phyloP scores from a whole-genome alignment of 441 rosid species.

The Theobroma grandiflorum region DNA sequence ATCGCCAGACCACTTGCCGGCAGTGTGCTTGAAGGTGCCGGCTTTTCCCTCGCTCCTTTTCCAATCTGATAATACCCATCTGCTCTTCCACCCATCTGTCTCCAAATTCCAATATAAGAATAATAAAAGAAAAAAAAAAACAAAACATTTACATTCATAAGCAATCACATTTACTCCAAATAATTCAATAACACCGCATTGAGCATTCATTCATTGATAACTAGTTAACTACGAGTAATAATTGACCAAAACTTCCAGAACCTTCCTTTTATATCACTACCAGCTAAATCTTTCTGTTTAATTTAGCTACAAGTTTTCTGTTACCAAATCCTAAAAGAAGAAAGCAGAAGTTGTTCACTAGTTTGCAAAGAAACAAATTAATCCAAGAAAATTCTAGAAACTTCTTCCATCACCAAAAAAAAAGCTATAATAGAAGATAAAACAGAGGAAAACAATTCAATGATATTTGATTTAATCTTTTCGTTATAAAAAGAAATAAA shows the following conservation, averaged over 20 bases:
- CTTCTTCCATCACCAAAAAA: neutral
- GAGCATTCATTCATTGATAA: slow-evolving; percentile 5
- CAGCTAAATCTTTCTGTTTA: neutral
- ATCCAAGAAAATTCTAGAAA: slow-evolving; percentile 4
- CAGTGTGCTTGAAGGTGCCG: slow-evolving; percentile 84
- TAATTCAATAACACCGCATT: slow-evolving; percentile 19
- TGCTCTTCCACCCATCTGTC: slow-evolving; percentile 88
- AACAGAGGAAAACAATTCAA: neutral
- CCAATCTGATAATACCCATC: slow-evolving; percentile 97
- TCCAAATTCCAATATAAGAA: neutral
- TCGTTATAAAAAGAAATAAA: neutral
- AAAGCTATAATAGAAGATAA: neutral
- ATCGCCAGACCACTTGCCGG: slow-evolving; percentile 95
- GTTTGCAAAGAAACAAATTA: too few relatives aligned
- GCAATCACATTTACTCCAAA: slow-evolving; percentile 28
- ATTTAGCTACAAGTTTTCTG: neutral
- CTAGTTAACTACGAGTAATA: neutral
- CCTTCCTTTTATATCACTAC: slow-evolving; percentile 1
- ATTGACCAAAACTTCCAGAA: slow-evolving; percentile 26
- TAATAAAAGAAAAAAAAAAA: neutral
- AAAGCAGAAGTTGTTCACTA: neutral
- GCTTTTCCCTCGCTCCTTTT: slow-evolving; percentile 92
- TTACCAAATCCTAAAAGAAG: slow-evolving; percentile 1
- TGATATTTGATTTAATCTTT: neutral
- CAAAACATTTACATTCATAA: neutral